Conservation (phyloP, 208 protist species). For the Tetramitus jugosus region DNA sequence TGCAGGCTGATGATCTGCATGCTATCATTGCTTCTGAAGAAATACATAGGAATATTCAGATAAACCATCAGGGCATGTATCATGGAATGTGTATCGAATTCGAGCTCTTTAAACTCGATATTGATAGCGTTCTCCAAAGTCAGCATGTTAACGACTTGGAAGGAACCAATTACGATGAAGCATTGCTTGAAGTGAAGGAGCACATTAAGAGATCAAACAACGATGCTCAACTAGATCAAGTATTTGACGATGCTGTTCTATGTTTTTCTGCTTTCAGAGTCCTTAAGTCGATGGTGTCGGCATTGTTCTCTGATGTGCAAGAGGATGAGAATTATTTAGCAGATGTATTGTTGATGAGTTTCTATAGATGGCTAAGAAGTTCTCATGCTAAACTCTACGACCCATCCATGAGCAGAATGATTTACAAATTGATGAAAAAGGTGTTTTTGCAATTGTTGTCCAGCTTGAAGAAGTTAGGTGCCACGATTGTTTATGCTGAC, state of each 20-base stretch:
- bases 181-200: too few species aligned
- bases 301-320: neutral
- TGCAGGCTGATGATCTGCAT: conserved; percentile 11
- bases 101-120: conserved; percentile 38
- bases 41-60: neutral
- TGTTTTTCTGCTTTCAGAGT: neutral
- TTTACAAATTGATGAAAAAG: conserved; percentile 6
- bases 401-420: neutral
- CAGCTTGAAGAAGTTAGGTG: conserved; percentile 11
- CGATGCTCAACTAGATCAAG: neutral
- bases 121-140: conserved; percentile 52
- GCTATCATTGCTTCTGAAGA: conserved; percentile 43
- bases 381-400: conserved; percentile 18
- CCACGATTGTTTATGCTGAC: conserved; percentile 19
- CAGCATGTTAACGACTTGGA: conserved; percentile 27
- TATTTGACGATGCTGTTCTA: neutral
- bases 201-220: neutral
- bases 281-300: neutral
- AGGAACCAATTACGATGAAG: too few species aligned
- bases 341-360: neutral
- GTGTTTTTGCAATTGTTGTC: conserved; percentile 1
- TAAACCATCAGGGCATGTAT: conserved; percentile 47
- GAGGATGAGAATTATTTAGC: neutral
- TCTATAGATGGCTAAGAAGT: conserved; percentile 11
- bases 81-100: conserved; percentile 49